phyloP scores from a whole-genome alignment of 1,284 basidiomycete genomes.

The Golubevia pallescens region DNA sequence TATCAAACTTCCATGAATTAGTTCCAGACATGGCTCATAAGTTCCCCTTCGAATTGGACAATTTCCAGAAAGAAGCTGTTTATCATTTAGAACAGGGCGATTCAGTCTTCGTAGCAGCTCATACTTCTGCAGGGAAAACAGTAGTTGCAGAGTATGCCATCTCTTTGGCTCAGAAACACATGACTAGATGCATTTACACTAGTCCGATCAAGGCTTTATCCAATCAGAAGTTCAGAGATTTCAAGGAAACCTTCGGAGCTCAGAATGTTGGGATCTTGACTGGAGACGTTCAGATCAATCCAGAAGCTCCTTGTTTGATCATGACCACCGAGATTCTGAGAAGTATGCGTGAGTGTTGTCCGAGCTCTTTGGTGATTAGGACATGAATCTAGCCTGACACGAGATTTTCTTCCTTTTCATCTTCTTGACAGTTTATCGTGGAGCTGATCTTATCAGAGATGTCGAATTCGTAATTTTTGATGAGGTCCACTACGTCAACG shows the following conservation, averaged over 20 bases:
- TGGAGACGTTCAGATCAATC: conserved; percentile 98
- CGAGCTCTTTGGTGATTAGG: not conserved
- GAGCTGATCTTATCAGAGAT: conserved; percentile 95
- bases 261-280: conserved; percentile 94
- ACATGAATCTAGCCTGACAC: conserved; percentile 69
- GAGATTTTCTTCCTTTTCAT: conserved; percentile 6
- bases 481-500: conserved; percentile 99
- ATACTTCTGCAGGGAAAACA: conserved; percentile 99
- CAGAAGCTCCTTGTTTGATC: conserved; percentile 94
- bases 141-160: conserved; percentile 99
- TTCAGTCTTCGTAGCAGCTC: conserved; percentile 97
- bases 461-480: conserved; percentile 99
- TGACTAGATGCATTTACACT: conserved; percentile 98
- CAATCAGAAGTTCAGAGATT: conserved; percentile 98
- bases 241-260: conserved; percentile 93
- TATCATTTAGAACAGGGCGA: conserved; percentile 97
- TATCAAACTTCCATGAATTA: conserved; percentile 84
- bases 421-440: conserved; percentile 65
- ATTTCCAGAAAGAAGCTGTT: conserved; percentile 96
- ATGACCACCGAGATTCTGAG: conserved; percentile 91
- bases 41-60: conserved; percentile 84
- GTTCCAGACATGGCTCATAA: conserved; percentile 90
- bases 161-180: conserved; percentile 92
- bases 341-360: conserved; percentile 74
- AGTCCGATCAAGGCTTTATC: conserved; percentile 98